These are phyloP conservation scores for Saitozyma sp. DNA, from an alignment of 768 basidiomycete species.

Conservation along the genomic window DNA sequence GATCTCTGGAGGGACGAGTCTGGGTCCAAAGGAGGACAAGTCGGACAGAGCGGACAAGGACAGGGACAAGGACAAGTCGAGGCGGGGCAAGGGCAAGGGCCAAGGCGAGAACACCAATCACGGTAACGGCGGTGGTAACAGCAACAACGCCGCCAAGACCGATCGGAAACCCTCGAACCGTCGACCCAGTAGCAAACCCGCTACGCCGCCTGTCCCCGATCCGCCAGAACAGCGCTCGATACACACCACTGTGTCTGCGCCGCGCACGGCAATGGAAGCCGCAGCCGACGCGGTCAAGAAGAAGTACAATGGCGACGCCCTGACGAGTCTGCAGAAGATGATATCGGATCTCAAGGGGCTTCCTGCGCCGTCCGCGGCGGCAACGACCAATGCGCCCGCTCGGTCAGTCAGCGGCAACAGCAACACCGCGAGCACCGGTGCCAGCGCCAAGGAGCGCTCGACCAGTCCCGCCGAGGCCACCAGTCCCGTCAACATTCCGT, in stretches of 20 bases:
- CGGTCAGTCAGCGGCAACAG: too few relatives aligned
- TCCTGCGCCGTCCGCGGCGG: constrained; percentile 58
- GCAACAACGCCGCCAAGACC: too few relatives aligned
- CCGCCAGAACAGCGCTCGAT: constrained; percentile 18
- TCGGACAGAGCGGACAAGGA: constrained; percentile 16
- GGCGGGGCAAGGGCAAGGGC: not conserved
- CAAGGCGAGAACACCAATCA: not conserved
- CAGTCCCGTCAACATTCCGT: not conserved
- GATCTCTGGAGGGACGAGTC: constrained; percentile 37
- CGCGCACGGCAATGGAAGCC: constrained; percentile 36
- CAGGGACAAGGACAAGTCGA: not conserved
- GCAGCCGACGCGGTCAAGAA: constrained; percentile 33
- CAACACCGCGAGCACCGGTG: too few relatives aligned
- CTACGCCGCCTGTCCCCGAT: too few relatives aligned
- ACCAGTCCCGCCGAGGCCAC: not conserved
- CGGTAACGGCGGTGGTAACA: too few relatives aligned
- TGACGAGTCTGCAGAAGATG: constrained; percentile 70
- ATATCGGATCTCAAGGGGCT: constrained; percentile 91
- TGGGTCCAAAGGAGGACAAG: constrained; percentile 25
- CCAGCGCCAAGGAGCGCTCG: too few relatives aligned
- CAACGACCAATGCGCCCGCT: too few relatives aligned
- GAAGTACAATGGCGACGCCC: constrained; percentile 35
- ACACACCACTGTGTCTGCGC: constrained; percentile 20
- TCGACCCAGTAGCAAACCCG: too few relatives aligned
- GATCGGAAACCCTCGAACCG: too few relatives aligned